A percentile compares a stretch with the other conserved stretches of the same genome.
Conservation (phyloP, 2,329 filamentous ascomycete genomes). For the Coniella vitis region DNA sequence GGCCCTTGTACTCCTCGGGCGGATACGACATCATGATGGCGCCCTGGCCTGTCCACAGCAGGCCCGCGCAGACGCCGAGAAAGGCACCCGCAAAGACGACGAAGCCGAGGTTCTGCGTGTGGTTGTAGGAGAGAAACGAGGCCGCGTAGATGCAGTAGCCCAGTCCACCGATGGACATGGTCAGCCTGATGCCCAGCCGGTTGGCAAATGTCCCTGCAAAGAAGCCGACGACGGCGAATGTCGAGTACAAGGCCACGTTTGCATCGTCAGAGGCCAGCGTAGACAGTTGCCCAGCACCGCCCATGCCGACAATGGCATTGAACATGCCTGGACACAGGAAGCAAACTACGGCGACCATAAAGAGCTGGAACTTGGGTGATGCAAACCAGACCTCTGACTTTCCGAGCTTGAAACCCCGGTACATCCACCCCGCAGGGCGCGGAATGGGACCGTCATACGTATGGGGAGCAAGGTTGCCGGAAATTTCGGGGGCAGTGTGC, state of each 20-base stretch:
- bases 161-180: constrained; percentile 64
- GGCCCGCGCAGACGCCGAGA: constrained; percentile 70
- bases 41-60: constrained; percentile 78
- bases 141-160: constrained; percentile 72
- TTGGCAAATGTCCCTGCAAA: constrained; percentile 75
- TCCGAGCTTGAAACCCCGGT: constrained; percentile 52
- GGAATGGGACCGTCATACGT: constrained; percentile 3
- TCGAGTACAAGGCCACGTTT: constrained; percentile 40
- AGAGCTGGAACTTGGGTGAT: constrained; percentile 63
- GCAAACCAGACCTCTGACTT: constrained; percentile 58
- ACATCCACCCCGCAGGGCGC: constrained; percentile 57
- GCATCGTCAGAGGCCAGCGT: constrained; percentile 52
- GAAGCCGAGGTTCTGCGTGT: constrained; percentile 61
- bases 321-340: constrained; percentile 64
- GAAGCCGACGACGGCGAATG: constrained; percentile 55
- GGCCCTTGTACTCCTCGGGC: constrained; percentile 71
- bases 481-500: background rate
- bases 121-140: constrained; percentile 63
- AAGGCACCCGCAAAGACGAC: constrained; percentile 70
- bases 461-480: background rate
- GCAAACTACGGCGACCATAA: constrained; percentile 65
- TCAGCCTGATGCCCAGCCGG: constrained; percentile 61
- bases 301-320: constrained; percentile 56
- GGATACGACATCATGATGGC: constrained; percentile 90
- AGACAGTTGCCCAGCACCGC: constrained; percentile 52